These are phyloP conservation scores for Discostella pseudostelligera DNA, from an alignment of 108 stramenopile genomes.

Conservation along the genomic window DNA sequence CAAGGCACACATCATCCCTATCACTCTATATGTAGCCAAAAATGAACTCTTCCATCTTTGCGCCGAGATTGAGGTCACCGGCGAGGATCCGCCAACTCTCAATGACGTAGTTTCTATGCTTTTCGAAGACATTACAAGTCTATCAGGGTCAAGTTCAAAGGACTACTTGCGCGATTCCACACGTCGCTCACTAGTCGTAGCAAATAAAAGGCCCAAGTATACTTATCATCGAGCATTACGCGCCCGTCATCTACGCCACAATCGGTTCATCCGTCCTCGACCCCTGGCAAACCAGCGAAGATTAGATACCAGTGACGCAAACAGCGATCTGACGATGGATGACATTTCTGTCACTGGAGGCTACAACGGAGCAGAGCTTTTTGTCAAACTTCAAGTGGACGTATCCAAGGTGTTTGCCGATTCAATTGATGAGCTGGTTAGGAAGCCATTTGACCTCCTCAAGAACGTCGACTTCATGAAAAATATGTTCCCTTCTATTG, in stretches of 20 bases:
- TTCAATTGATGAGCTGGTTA: conserved; percentile 9
- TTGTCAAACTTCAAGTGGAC: conserved; percentile 23
- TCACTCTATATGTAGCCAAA: conserved; percentile 8
- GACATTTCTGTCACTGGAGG: conserved; percentile 25
- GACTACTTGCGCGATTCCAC: background rate
- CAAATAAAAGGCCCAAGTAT: background rate
- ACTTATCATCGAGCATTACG: conserved; percentile 9
- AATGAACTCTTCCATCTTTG: conserved; percentile 37
- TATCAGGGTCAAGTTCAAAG: background rate
- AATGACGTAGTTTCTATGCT: conserved; percentile 21
- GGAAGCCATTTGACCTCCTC: conserved; percentile 22
- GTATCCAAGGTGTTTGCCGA: conserved; percentile 14
- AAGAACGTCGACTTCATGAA: conserved; percentile 12
- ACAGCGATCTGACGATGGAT: conserved; percentile 15
- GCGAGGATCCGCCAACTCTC: conserved; percentile 15
- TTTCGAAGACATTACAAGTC: conserved; percentile 16
- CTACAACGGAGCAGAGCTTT: conserved; percentile 17
- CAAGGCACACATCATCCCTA: conserved; percentile 1
- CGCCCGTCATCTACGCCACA: conserved; percentile 25
- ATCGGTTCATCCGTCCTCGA: conserved; percentile 26
- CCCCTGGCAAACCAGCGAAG: conserved; percentile 4
- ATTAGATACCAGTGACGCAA: background rate
- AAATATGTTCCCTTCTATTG: background rate
- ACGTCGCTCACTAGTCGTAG: background rate
- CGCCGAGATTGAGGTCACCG: conserved; percentile 15